These are phyloP conservation scores for Penicillium sp. DNA, from an alignment of 2,329 filamentous ascomycete species.

Conservation along the genomic window DNA sequence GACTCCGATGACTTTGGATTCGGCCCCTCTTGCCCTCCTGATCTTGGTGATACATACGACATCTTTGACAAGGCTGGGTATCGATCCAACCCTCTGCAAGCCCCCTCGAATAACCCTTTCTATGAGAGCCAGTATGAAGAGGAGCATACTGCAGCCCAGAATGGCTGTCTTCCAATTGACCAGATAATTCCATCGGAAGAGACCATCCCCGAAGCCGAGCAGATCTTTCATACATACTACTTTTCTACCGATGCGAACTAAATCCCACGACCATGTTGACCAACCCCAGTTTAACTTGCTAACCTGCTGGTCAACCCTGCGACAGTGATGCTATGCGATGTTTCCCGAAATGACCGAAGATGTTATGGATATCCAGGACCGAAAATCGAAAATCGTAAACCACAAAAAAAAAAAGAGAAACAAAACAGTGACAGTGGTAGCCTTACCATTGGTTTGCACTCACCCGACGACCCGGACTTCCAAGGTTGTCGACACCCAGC, in stretches of 20 bases:
- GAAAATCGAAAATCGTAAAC: too few species aligned
- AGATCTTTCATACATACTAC: slow-evolving; percentile 35
- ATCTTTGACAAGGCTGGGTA: slow-evolving; percentile 27
- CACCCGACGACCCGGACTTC: neutral
- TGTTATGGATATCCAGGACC: neutral
- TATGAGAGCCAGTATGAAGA: slow-evolving; percentile 24
- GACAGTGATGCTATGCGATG: neutral
- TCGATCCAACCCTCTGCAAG: slow-evolving; percentile 34
- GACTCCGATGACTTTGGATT: slow-evolving; percentile 19
- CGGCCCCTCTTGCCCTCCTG: slow-evolving; percentile 24
- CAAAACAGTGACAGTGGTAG: neutral
- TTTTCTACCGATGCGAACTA: slow-evolving; percentile 28
- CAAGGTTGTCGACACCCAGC: neutral
- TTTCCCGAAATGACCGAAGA: neutral
- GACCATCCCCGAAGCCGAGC: slow-evolving; percentile 35
- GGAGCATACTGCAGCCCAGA: slow-evolving; percentile 8
- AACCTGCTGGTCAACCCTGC: neutral
- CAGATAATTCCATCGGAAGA: slow-evolving; percentile 32
- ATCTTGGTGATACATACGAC: slow-evolving; percentile 23
- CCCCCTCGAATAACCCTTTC: slow-evolving; percentile 20
- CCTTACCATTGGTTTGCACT: neutral
- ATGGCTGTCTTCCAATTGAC: slow-evolving; percentile 15
- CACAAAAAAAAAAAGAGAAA: too few species aligned
- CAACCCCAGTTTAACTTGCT: too few species aligned
- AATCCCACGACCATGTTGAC: neutral